Evolutionary conservation across 352 stramenopile genomes (phyloP), one percentile per base, ranked within the genome.

Genomic region (Pythium aristosporum): DNA sequence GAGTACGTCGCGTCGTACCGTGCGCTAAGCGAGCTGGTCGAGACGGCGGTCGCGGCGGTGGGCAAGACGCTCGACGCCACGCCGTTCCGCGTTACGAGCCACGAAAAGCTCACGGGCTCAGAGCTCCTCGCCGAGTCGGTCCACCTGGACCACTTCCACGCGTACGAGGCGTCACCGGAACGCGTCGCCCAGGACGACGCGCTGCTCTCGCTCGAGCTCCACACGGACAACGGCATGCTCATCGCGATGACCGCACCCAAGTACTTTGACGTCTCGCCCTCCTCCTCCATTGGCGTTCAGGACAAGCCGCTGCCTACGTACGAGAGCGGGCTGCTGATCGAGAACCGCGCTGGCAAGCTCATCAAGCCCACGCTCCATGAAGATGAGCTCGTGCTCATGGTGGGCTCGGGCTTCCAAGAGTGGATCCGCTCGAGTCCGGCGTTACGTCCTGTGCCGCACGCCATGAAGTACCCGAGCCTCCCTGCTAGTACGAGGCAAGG

Each of bases 71-170:
- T 90, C 20, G 81, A 90, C 56, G 76, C 72, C 6, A 87, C 77
- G 20, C 65, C 69, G 48, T 85, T 90, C 37, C 37, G 73, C 28
- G 64, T 87, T 47, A 61, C 70, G 34, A 63, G 51, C 46, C 52
- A 63, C 53, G 51, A 67, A 23, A 36, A 54, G 39, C 75, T 88
- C 66, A 71, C 71, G 16, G 77, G 74, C n/a, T 68, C 76, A 30
- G 72, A 78, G 53, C 52, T 92, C 5, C 46, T 92, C 46, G 74
- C 85, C 18, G 76, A 88, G 36, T 85, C 81, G n/a, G 77, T 89
- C 58, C 81, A 89, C 61, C 62, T 92, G 63, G 81, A 92, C 60
- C 83, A 92, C 72, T 91, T 92, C 63, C 83, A 92, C 52, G 77
- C 82, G 18, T 92, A 92, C 59, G 72, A 90, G 60, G 80, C 72